Evolutionary conservation across 345 rosid species (phyloP), one percentile per base, ranked within the genome.

Genomic region (Aquilaria sinensis): DNA sequence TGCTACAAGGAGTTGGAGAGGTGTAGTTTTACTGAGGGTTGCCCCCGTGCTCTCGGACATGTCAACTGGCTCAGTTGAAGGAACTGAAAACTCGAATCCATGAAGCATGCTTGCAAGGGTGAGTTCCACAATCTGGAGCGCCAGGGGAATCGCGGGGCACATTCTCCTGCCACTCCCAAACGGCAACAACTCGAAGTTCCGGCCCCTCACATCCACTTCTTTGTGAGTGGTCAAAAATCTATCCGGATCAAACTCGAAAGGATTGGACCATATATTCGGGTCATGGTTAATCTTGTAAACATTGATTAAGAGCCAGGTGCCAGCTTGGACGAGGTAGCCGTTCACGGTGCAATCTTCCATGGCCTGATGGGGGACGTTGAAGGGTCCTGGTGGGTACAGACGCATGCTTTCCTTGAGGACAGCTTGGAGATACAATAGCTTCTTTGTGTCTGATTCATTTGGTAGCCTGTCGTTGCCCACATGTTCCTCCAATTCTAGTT

Each of bases 351-450:
- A 77, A 6, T 75, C 85, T 30, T 69, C 71, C 23, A 59, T 49
- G 47, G 82, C 75, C 69, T 80, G 76, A 6, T 73, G 85, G 0
- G 73, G 67, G 14, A 75, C 73, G 3, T 73, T 56, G 1, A 76
- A 2, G 0, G 80, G 78, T 9, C 65, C 78, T 6, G 68, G 70
- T n/a, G 73, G 81, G 65, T 74, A 74, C 41, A 74, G 53, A 12
- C 74, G 65, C 29, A 74, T 59, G 43, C 60, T 64, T 55, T 63
- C 66, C 58, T 63, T 53, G 2, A 63, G 23, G 29, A 63, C 66
- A 2, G 66, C 66, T 15, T 69, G 65, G 31, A 77, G 62, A 59
- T 70, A 67, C 9, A 43, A 47, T n/a, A 77, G 48, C 54, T 67
- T 77, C 7, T 47, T 50, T 4, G 66, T 58, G 23, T 23, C 23